Base-by-base conservation (phyloP, 148 eudicot species). In the Arbutus unedo region DNA sequence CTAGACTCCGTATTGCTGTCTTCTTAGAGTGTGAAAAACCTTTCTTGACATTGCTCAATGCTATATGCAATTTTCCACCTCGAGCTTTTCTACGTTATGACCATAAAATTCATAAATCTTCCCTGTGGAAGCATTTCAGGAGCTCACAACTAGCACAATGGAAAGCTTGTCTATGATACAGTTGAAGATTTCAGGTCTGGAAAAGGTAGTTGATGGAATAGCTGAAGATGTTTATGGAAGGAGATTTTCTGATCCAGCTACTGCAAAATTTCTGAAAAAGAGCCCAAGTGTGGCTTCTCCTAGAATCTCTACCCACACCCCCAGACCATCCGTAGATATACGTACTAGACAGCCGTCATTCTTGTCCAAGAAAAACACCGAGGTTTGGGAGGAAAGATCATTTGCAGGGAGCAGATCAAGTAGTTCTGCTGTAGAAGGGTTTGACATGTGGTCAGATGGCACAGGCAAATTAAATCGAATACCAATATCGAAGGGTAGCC, bases 151-250 rank as follows among this genome's bases (percentile, higher is more conserved):
- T 38, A 87, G 85, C 84, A 87, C 94, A 79, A 87, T 86, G 85
- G 93, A 92, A 76, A 89, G 89, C 82, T 80, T 93, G 83, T 93
- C 95, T 78, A 78, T 79, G 83, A 88, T 95, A 82, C 94, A 93
- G 81, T 76, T 67, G 78, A 93, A 95, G 86, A 94, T 93, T 73
- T 93, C 91, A 77, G 85, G 87, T 80, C 85, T 95, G 81, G 98
- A 95, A 83, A 84, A 86, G 51, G 90, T 88, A 74, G 90, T 95
- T 74, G 94, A 87, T 71, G 87, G 71, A 85, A 87, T 95, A 79
- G 77, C 91, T 73, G 84, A 89, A 73, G 95, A 85, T 57, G 78
- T 81, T 57, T 83, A 84, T 79, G 89, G 88, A 48, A 88, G 88
- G 75, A 89, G 85, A 80, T 67, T 56, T 84, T 82, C 80, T 71